phyloP scores from a whole-genome alignment of 495 filamentous ascomycete genomes.

The Penicillium chermesinum region DNA sequence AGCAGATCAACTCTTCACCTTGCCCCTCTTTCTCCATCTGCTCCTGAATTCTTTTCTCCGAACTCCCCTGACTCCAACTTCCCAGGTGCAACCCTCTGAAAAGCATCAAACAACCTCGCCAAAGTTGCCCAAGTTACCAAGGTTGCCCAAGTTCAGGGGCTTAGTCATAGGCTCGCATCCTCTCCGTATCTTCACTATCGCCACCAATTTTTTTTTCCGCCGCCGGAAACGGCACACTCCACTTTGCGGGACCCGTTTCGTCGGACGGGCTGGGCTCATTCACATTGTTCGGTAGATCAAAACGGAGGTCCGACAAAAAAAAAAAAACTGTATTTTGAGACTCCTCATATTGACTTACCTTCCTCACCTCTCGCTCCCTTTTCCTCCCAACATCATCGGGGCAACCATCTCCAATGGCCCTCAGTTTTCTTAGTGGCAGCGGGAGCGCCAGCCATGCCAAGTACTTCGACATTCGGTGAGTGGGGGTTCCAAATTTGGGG shows the following conservation, averaged over 20 bases:
- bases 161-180: slow-evolving; percentile 12
- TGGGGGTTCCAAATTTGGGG: slow-evolving; percentile 3
- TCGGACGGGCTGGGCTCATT: slow-evolving; percentile 29
- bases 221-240: slow-evolving; percentile 26
- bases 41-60: background rate
- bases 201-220: slow-evolving; percentile 12
- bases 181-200: slow-evolving; percentile 10
- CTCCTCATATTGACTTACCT: background rate
- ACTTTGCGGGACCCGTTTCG: slow-evolving; percentile 22
- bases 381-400: slow-evolving; percentile 9
- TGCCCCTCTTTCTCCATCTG: background rate
- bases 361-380: background rate
- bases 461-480: slow-evolving; percentile 53
- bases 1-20: slow-evolving; percentile 2
- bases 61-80: background rate
- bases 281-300: slow-evolving; percentile 25
- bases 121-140: no score
- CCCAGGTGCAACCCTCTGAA: background rate
- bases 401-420: slow-evolving; percentile 38
- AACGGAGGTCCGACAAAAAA: slow-evolving; percentile 10
- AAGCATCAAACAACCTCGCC: slow-evolving; percentile 2
- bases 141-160: no score
- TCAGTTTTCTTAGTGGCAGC: slow-evolving; percentile 46
- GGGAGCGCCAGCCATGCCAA: slow-evolving; percentile 48
- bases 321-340: slow-evolving; percentile 11